phyloP scores from a whole-genome alignment of 1,139 yeast species.

The Geotrichum carabidarum region DNA sequence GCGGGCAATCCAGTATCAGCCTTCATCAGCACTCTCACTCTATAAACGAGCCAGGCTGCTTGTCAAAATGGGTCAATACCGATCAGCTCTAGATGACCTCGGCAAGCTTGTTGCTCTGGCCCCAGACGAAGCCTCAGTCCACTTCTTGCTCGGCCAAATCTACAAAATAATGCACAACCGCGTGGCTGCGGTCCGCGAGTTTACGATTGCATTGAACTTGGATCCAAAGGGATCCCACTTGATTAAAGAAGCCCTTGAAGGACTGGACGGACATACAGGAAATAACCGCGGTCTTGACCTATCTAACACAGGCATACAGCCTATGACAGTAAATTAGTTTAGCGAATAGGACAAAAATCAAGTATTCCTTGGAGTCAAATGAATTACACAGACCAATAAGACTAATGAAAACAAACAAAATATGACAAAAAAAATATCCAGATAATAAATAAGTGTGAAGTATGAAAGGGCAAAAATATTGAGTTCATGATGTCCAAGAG shows the following conservation, averaged over 20 bases:
- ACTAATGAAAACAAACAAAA: neutral
- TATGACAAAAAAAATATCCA: neutral
- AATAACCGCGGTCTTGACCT: neutral
- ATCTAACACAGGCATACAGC: neutral
- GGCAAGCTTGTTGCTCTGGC: slow-evolving; percentile 67
- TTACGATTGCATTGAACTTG: slow-evolving; percentile 81
- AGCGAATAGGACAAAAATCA: neutral
- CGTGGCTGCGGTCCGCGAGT: slow-evolving; percentile 74
- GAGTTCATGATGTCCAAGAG: too few species aligned
- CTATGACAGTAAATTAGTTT: neutral
- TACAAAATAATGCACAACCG: slow-evolving; percentile 73
- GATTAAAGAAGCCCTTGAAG: slow-evolving; percentile 77
- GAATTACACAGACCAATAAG: neutral
- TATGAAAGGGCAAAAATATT: too few species aligned
- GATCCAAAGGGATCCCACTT: slow-evolving; percentile 92
- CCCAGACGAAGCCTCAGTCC: slow-evolving; percentile 93
- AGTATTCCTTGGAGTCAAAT: neutral
- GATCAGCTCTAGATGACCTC: slow-evolving; percentile 68
- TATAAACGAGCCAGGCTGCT: slow-evolving; percentile 85
- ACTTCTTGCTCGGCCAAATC: slow-evolving; percentile 79
- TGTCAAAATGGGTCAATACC: slow-evolving; percentile 64
- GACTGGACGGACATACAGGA: slow-evolving; percentile 12
- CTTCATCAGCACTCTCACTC: slow-evolving; percentile 77
- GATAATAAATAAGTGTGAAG: neutral
- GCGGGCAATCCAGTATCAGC: slow-evolving; percentile 71